phyloP scores from a whole-genome alignment of 306 rosid genomes.

The Dryas drummondii region DNA sequence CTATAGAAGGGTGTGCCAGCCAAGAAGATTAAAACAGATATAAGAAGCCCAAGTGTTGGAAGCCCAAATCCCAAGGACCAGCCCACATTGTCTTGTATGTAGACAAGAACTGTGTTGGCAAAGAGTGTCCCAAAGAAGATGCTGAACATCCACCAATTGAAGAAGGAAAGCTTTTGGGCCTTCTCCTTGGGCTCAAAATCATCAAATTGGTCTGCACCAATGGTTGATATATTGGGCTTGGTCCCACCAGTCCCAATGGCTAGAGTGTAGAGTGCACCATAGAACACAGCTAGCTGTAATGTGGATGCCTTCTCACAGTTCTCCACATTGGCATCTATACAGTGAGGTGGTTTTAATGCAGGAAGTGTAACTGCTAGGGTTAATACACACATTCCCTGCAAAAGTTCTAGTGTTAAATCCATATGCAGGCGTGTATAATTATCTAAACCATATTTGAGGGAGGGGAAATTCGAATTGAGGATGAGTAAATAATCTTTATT shows the following conservation, averaged over 20 bases:
- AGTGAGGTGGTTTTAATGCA: slow-evolving; percentile 58
- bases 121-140: slow-evolving; percentile 79
- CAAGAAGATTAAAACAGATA: slow-evolving; percentile 58
- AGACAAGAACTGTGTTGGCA: slow-evolving; percentile 77
- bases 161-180: slow-evolving; percentile 70
- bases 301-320: slow-evolving; percentile 71
- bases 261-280: slow-evolving; percentile 74
- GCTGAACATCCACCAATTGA: slow-evolving; percentile 99
- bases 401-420: not conserved
- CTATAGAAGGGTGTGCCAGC: slow-evolving; percentile 75
- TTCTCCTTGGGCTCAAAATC: slow-evolving; percentile 79
- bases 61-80: slow-evolving; percentile 89
- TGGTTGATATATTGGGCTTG: slow-evolving; percentile 89
- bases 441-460: no score
- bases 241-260: slow-evolving; percentile 94
- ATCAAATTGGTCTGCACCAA: slow-evolving; percentile 95
- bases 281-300: slow-evolving; percentile 70
- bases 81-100: slow-evolving; percentile 84
- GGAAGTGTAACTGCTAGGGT: slow-evolving; percentile 68
- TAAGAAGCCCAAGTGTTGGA: slow-evolving; percentile 72
- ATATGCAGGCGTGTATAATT: no score
- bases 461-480: no score
- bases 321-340: slow-evolving; percentile 37
- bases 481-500: no score
- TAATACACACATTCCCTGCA: slow-evolving; percentile 76